Evolutionary conservation across 345 rosid genomes (phyloP).

Genomic region (Sisymbrium irio): DNA sequence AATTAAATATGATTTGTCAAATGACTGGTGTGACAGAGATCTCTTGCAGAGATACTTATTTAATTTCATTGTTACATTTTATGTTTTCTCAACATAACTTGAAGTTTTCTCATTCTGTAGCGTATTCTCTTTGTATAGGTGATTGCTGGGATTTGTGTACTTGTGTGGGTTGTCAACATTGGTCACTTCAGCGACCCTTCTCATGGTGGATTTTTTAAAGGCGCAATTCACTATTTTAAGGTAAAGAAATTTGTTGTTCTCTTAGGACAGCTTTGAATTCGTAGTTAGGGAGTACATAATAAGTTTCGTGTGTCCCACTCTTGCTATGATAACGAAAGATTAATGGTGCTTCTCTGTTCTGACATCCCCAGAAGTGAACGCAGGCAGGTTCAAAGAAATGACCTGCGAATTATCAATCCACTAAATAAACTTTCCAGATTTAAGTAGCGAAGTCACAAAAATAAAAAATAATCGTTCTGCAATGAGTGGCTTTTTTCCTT

Average conservation of each 20-base stretch:
- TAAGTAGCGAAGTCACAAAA: slow-evolving; percentile 1
- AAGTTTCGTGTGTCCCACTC: slow-evolving; percentile 7
- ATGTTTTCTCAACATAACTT: slow-evolving; percentile 5
- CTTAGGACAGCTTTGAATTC: slow-evolving; percentile 9
- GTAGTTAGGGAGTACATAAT: neutral
- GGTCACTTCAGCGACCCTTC: slow-evolving; percentile 97
- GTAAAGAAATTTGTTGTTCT: slow-evolving; percentile 39
- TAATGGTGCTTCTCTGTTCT: slow-evolving; percentile 11
- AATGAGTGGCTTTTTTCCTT: neutral
- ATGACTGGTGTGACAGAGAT: slow-evolving; percentile 7
- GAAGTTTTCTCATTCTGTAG: slow-evolving; percentile 3
- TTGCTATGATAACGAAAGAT: slow-evolving; percentile 14
- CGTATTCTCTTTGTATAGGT: slow-evolving; percentile 51
- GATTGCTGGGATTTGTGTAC: slow-evolving; percentile 93
- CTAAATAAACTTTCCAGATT: slow-evolving; percentile 5
- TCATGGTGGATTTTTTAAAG: slow-evolving; percentile 92
- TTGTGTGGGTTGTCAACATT: slow-evolving; percentile 98
- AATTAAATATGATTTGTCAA: neutral
- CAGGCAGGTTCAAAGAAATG: neutral
- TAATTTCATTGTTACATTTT: neutral
- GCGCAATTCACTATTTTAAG: slow-evolving; percentile 98
- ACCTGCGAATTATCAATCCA: neutral
- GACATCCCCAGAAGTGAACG: neutral
- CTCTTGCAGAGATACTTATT: slow-evolving; percentile 8
- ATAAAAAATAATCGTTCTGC: neutral